A percentile compares a stretch with the other conserved stretches of the same genome.
phyloP scores from a whole-genome alignment of 1,284 basidiomycete species.

The Microbotryum scabiosae region DNA sequence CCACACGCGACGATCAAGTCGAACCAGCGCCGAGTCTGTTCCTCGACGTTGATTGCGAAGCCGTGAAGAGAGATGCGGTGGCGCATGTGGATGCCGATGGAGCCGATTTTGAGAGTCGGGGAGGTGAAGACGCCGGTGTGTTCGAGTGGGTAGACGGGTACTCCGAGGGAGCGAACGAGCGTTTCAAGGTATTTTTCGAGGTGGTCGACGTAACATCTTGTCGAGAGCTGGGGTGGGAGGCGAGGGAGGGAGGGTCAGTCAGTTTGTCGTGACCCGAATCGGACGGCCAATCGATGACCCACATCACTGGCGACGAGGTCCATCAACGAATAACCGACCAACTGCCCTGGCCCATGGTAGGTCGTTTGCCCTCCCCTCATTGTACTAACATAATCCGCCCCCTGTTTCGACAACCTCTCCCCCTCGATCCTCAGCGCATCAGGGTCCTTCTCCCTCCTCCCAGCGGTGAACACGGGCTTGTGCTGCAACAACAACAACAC shows the following conservation, averaged over 20 bases:
- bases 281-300: constrained; percentile 36
- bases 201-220: constrained; percentile 46
- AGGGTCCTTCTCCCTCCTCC: constrained; percentile 67
- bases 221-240: constrained; percentile 39
- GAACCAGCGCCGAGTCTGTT: constrained; percentile 74
- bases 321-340: constrained; percentile 89
- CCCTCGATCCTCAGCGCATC: constrained; percentile 54
- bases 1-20: constrained; percentile 85
- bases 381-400: constrained; percentile 79
- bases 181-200: constrained; percentile 41
- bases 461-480: constrained; percentile 86
- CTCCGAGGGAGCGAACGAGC: constrained; percentile 37
- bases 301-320: constrained; percentile 60
- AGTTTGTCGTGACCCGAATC: not conserved
- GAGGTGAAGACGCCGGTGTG: constrained; percentile 71
- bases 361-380: constrained; percentile 87
- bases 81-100: constrained; percentile 92
- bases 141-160: constrained; percentile 51
- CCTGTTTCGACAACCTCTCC: constrained; percentile 57
- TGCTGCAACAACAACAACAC: constrained; percentile 57
- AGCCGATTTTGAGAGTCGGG: constrained; percentile 66
- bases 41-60: constrained; percentile 84
- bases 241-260: not conserved
- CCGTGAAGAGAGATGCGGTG: constrained; percentile 91
- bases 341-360: constrained; percentile 94